Percentiles rank a stretch among this genome's conserved stretches.
Conservation (phyloP, 495 filamentous ascomycete genomes). For the Xylaria intraflava region DNA sequence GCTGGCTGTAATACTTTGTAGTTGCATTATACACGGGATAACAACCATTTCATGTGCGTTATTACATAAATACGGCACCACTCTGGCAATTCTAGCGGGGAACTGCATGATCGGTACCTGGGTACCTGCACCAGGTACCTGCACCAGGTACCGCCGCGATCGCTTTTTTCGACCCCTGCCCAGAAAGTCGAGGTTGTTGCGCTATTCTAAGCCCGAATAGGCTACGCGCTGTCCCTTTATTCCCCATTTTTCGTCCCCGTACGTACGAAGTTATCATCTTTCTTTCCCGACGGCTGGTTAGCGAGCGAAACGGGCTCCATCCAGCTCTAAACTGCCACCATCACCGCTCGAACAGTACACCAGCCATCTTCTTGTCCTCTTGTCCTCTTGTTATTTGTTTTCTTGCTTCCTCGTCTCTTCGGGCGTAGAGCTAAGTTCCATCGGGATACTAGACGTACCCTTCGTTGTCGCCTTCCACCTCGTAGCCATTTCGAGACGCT, state of each 20-base stretch:
- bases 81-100: too few relatives aligned
- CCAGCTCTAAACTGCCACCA: constrained; percentile 13
- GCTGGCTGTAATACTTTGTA: too few relatives aligned
- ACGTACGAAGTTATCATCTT: too few relatives aligned
- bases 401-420: neutral
- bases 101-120: too few relatives aligned
- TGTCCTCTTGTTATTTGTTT: constrained; percentile 8
- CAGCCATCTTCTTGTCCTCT: constrained; percentile 11
- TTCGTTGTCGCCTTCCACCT: constrained; percentile 2
- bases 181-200: too few relatives aligned
- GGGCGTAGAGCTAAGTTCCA: neutral
- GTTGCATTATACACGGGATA: too few relatives aligned
- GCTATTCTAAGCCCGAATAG: constrained; percentile 15
- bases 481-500: constrained; percentile 3
- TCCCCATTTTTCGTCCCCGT: constrained; percentile 19
- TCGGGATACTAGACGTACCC: constrained; percentile 9
- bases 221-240: constrained; percentile 26
- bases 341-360: constrained; percentile 6
- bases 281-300: constrained; percentile 17
- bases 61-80: too few relatives aligned
- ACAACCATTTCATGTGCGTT: too few relatives aligned
- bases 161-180: too few relatives aligned
- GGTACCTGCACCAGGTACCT: neutral
- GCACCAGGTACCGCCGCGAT: too few relatives aligned
- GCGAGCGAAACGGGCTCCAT: constrained; percentile 16